phyloP scores from a whole-genome alignment of 2,329 filamentous ascomycete genomes.

The Pseudopyricularia javanii region DNA sequence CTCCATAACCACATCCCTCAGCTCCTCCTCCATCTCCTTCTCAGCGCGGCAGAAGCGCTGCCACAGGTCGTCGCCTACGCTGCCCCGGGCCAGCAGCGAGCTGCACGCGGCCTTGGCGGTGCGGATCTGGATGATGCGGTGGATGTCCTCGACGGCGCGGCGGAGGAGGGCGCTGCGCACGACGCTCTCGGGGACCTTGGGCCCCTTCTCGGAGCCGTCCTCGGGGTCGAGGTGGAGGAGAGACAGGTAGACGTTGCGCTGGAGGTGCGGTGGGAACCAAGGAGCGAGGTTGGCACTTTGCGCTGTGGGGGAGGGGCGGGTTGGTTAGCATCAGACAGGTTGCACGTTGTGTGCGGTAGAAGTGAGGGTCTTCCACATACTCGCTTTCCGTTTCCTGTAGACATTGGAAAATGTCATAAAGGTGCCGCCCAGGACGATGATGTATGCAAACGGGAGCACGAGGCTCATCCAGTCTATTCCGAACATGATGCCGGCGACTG shows the following conservation, averaged over 20 bases:
- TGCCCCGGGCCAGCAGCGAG: conserved; percentile 73
- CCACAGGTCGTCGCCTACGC: conserved; percentile 92
- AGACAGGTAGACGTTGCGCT: conserved; percentile 89
- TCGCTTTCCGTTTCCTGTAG: conserved; percentile 83
- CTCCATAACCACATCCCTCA: conserved; percentile 88
- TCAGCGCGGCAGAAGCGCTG: conserved; percentile 84
- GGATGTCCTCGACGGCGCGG: conserved; percentile 85
- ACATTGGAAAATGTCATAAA: conserved; percentile 85
- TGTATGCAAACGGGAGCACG: conserved; percentile 76
- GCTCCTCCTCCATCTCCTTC: conserved; percentile 94
- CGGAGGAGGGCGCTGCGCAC: conserved; percentile 80
- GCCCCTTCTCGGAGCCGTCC: conserved; percentile 44
- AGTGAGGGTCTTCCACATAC: conserved; percentile 31
- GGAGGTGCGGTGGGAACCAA: conserved; percentile 86
- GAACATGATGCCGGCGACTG: conserved; percentile 27
- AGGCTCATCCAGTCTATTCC: conserved; percentile 72
- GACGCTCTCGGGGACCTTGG: conserved; percentile 67
- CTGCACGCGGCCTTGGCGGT: conserved; percentile 80
- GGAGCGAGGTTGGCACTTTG: conserved; percentile 77
- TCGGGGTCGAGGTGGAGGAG: conserved; percentile 67
- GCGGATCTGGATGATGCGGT: conserved; percentile 78
- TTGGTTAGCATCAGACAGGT: background rate
- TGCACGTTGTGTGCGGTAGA: background rate
- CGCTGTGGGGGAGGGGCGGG: conserved; percentile 27
- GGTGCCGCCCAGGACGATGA: conserved; percentile 75